A percentile compares a stretch with the other conserved stretches of the same genome.
Evolutionary conservation across 2,329 filamentous ascomycete species (phyloP).

Genomic region (Curvularia verruculosa): DNA sequence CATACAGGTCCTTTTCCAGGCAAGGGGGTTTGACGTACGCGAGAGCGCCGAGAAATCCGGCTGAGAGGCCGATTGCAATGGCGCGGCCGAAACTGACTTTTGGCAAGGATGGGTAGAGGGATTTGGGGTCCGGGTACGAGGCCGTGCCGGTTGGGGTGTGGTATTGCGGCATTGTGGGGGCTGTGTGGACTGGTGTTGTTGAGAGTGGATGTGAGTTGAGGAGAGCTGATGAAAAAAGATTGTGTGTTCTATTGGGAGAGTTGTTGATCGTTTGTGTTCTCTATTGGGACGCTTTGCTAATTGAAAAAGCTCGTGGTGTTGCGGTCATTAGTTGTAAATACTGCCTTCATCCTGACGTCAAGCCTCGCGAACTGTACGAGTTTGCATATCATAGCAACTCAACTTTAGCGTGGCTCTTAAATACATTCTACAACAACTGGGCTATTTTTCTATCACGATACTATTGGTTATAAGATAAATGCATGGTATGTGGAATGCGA

Average conservation of each 20-base stretch:
- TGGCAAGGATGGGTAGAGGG: conserved; percentile 23
- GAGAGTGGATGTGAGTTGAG: not conserved
- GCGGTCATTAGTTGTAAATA: not conserved
- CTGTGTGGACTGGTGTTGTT: not conserved
- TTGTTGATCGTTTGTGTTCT: not conserved
- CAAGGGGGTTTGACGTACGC: conserved; percentile 6
- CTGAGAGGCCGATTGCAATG: conserved; percentile 26
- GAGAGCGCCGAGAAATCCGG: conserved; percentile 24
- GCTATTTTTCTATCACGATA: not conserved
- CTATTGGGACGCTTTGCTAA: not conserved
- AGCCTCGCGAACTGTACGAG: not conserved
- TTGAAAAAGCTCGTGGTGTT: not conserved
- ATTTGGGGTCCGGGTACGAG: conserved; percentile 22
- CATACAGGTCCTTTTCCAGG: too few species aligned
- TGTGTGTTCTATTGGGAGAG: too few species aligned
- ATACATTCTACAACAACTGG: not conserved
- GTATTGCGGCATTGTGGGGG: not conserved
- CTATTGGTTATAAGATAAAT: not conserved
- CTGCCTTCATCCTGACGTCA: not conserved
- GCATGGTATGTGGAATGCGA: not conserved
- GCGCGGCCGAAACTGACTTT: conserved; percentile 27
- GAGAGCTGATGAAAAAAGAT: too few species aligned
- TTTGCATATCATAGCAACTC: not conserved
- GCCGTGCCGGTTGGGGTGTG: not conserved
- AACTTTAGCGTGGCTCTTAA: not conserved